Base-by-base conservation (phyloP, 345 rosid genomes). In the Carallia brachiata region DNA sequence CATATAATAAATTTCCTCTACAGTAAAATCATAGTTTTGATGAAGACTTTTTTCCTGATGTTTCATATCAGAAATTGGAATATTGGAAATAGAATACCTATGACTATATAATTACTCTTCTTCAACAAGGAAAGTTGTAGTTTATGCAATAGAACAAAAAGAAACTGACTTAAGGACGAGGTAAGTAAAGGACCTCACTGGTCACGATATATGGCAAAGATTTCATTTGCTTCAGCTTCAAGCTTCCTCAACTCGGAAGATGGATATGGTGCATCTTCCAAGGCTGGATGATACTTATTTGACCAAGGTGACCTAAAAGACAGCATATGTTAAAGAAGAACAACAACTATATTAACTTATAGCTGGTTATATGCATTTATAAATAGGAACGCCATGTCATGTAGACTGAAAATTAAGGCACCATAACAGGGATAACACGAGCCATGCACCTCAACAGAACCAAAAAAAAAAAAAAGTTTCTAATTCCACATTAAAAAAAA, bases 131-230 rank as follows among this genome's bases (percentile, higher is more conserved):
- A 15, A 44, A 44, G 16, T 3, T 13, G 17, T 44, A 12, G 17
- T 44, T 12, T 44, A 44, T 44, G 3, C 4, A 28, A 76, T 27
- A 63, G 47, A 44, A 62, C 71, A 31, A 27, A 13, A 30, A 56
- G 52, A 62, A 19, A 28, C 1, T 2, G 15, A 65, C 52, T 78
- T 74, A 77, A 84, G 69, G 81, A 86, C 83, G 82, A 89, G 90
- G 85, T 75, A 88, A 85, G 92, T 61, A 74, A 91, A 87, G 97
- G 90, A 89, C 90, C 98, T 94, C 96, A 94, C 98, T 94, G 98
- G 92, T 94, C 98, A 91, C 92, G 88, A 73, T 94, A 94, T 72
- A 90, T 71, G 70, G 93, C 72, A 78, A 94, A 94, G 78, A 92
- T 76, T 1, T 90, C 98, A 47, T 94, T 94, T 7, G 97, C 97